Conservation (phyloP, 2,329 filamentous ascomycete genomes). For the Fusarium sp. region DNA sequence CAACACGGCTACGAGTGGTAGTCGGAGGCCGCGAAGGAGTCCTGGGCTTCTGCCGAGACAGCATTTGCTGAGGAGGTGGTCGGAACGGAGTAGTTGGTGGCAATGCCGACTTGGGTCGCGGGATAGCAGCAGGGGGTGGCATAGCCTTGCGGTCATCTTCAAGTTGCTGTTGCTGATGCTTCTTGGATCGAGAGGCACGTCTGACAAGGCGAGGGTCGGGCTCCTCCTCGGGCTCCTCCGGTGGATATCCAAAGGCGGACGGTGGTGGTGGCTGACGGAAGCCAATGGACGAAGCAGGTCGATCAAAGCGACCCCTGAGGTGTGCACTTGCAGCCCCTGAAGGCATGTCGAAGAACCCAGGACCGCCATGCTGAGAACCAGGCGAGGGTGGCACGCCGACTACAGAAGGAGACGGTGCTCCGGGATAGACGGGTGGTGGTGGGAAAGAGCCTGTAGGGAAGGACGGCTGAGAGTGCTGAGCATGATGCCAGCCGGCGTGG, state of each 20-base stretch:
- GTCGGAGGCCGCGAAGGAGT: constrained; percentile 50
- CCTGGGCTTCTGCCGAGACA: constrained; percentile 45
- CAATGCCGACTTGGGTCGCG: constrained; percentile 52
- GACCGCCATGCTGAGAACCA: constrained; percentile 37
- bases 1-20: constrained; percentile 46
- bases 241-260: constrained; percentile 48
- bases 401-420: constrained; percentile 42
- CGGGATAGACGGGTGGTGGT: constrained; percentile 45
- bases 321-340: constrained; percentile 45
- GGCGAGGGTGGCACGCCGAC: constrained; percentile 45
- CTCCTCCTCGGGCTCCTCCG: constrained; percentile 58
- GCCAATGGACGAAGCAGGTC: constrained; percentile 56
- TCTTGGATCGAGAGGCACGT: constrained; percentile 58
- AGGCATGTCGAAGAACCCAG: constrained; percentile 49
- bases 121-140: constrained; percentile 59
- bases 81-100: constrained; percentile 47
- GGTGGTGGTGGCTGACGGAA: constrained; percentile 47
- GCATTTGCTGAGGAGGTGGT: constrained; percentile 42
- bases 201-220: constrained; percentile 52
- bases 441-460: constrained; percentile 48
- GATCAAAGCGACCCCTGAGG: constrained; percentile 51
- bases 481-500: constrained; percentile 45
- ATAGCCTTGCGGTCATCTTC: constrained; percentile 61
- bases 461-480: constrained; percentile 39
- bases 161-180: constrained; percentile 41